Evolutionary conservation across 2,329 filamentous ascomycete species (phyloP).

Genomic region (Cadophora luteo-olivacea): DNA sequence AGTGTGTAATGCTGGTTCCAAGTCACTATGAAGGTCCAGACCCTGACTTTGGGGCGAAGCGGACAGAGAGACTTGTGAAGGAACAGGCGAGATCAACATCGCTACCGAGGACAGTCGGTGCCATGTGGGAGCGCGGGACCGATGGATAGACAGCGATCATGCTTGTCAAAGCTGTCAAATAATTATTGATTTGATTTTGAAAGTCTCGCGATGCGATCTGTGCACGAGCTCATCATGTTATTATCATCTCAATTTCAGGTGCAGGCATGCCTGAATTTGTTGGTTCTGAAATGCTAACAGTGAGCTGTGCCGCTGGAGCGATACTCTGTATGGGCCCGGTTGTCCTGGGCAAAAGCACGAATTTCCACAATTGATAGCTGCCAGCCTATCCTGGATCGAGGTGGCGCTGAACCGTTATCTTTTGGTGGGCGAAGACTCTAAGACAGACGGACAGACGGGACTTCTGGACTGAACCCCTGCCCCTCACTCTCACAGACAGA

Average conservation of each 20-base stretch:
- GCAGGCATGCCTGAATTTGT: neutral
- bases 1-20: too few species aligned
- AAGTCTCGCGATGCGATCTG: neutral
- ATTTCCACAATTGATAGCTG: slow-evolving; percentile 14
- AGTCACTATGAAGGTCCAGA: too few species aligned
- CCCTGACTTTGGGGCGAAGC: too few species aligned
- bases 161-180: neutral
- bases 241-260: neutral
- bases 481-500: too few species aligned
- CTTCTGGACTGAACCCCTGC: slow-evolving; percentile 3
- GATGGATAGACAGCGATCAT: neutral
- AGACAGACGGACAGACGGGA: too few species aligned
- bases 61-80: neutral
- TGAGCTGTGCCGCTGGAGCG: neutral
- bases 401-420: slow-evolving; percentile 8
- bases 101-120: neutral
- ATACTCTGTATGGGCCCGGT: neutral
- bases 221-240: neutral
- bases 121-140: neutral
- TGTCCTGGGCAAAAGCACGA: neutral
- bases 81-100: slow-evolving; percentile 7
- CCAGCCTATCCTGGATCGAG: neutral
- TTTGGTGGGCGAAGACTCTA: neutral
- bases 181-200: neutral
- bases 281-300: neutral